Evolutionary conservation across 2,329 filamentous ascomycete genomes (phyloP), one percentile per base, ranked within the genome.

Genomic region (Fusarium denticulatum): DNA sequence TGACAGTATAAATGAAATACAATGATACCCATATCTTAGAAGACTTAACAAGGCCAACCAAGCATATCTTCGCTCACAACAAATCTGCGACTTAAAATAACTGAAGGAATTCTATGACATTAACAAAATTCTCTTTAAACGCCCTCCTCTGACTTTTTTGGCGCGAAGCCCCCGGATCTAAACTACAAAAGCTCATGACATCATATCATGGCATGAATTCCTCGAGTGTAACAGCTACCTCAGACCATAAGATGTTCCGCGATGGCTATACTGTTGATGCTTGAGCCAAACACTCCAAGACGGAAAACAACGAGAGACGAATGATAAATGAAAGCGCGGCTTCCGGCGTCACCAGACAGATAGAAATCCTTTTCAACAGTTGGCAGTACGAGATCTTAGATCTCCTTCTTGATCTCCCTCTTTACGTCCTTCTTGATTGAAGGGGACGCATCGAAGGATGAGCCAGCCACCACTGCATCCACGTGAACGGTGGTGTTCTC

Each of bases 401-500:
- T 60, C 34, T 79, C 78, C 67, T 79, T 80, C 72, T 81, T 80
- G 34, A 62, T 63, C 28, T 79, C 78, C 66, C 79, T 80, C 71
- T 81, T 80, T 24, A 42, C 79, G 69, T 85, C 84, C 76, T 79
- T 80, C 72, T 87, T 87, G 65, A 80, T 77, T 20, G 81, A 79
- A 32, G 88, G 87, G 47, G 88, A 89, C 32, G 85, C 86, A 72
- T 85, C 65, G 52, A 76, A 64, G 82, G 73, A 84, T 83, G 77
- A 84, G 86, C 72, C 83, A 60, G 83, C 84, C 61, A 83, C 81
- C 58, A 83, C 84, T 62, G 84, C 84, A 69, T 89, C 86, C 53
- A 87, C 84, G 68, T 86, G 85, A 75, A 89, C 85, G n/a, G 88
- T 89, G 64, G 86, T 84, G 67, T 85, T 86, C 77, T 90, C 88